phyloP scores from a whole-genome alignment of 164 flowering plant species.

The Kalanchoe fedtschenkoi region DNA sequence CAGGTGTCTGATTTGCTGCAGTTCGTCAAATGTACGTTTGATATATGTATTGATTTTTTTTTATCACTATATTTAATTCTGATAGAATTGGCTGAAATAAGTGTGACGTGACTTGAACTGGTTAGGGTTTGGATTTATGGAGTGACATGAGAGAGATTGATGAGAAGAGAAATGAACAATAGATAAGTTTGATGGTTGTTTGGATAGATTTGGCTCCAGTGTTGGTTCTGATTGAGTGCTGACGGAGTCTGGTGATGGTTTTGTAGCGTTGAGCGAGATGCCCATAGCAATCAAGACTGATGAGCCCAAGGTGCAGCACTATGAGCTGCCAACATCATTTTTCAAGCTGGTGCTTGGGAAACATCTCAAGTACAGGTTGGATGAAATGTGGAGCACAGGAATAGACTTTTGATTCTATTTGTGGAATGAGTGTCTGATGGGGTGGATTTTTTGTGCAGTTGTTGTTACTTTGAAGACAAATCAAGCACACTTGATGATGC shows the following conservation, averaged over 20 bases:
- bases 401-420: not conserved
- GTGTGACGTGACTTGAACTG: not conserved
- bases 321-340: slow-evolving; percentile 83
- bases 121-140: slow-evolving; percentile 2
- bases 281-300: slow-evolving; percentile 86
- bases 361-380: slow-evolving; percentile 82
- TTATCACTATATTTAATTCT: not conserved
- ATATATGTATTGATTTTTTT: not conserved
- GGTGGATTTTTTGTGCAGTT: slow-evolving; percentile 34
- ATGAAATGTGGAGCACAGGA: not conserved
- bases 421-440: not conserved
- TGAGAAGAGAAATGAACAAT: too few relatives aligned
- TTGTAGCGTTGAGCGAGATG: slow-evolving; percentile 63
- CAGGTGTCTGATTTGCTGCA: slow-evolving; percentile 61
- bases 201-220: not conserved
- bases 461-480: slow-evolving; percentile 62
- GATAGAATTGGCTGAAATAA: too few relatives aligned
- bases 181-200: not conserved
- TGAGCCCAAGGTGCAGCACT: slow-evolving; percentile 62
- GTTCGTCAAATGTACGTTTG: slow-evolving; percentile 57
- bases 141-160: not conserved
- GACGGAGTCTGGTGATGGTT: not conserved
- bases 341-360: slow-evolving; percentile 82
- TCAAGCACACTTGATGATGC: slow-evolving; percentile 71
- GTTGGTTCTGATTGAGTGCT: not conserved